Evolutionary conservation across 164 flowering plant species (phyloP), one percentile per base, ranked within the genome.

Genomic region (Taxillus chinensis): DNA sequence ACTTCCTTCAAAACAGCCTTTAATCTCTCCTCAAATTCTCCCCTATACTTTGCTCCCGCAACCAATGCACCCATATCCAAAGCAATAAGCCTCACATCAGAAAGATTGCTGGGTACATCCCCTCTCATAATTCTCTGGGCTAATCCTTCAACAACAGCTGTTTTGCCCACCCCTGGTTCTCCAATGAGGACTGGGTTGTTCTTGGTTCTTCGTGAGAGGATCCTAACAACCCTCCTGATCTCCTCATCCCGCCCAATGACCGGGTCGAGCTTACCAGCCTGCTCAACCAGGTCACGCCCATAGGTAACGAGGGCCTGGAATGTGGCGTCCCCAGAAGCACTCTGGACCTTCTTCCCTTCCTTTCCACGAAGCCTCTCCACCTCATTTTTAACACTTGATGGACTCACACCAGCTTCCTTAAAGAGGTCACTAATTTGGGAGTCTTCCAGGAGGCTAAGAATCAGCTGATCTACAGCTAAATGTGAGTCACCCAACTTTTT

Each of bases 201-300:
- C 76, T 90, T 88, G 0, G 88, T 86, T 64, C 91, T 81, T 61
- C 93, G 75, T 1, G 95, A 90, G 0, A 90, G 75, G 17, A 90
- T 90, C 65, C 86, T 67, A 5, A 91, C 42, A 1, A 86, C 93
- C 65, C 93, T 74, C n/a, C 89, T 57, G 27, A 90, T 88, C 74
- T 88, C 96, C 51, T 90, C 97, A 62, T 91, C 96, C 27, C 98
- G 63, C 0, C 98, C 96, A 59, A 91, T 87, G 5, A 89, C 96
- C 0, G 90, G 98, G 51, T 91, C 98, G 11, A 89, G 86, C 66
- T 91, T 89, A 39, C 92, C 95, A 0, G 89, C 98, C 49, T 78
- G 74, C 69, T 89, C 96, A 6, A 89, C 95, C 5, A 91, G 83
- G 56, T 91, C 98, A 45, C 87, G 74, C 0, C 98, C 98, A 61